Base-by-base conservation (phyloP, 192 early-diverging fungal genomes). In the Podochytrium sp. region DNA sequence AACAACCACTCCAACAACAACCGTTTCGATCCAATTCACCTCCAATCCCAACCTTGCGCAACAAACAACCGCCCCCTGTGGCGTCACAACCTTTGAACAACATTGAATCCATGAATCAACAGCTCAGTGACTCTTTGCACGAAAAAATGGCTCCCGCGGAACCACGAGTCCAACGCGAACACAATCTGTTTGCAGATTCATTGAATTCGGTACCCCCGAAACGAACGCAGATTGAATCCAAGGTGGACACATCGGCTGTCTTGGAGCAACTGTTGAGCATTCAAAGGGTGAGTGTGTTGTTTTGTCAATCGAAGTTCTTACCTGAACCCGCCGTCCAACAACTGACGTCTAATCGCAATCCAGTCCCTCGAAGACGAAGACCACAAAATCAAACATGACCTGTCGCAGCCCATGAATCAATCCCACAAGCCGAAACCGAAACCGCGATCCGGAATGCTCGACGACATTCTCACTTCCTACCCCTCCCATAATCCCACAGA, bases 1-100 rank as follows among this genome's bases (percentile, higher is more conserved):
- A n/a, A n/a, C n/a, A n/a, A n/a, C n/a, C n/a, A n/a, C n/a, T n/a
- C n/a, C n/a, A n/a, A n/a, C n/a, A n/a, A n/a, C n/a, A n/a, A n/a
- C n/a, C n/a, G n/a, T 71, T 71, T 34, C 55, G 69, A 18, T 71
- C 69, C 20, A 71, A 60, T 29, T 71, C 69, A 27, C 69, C 69
- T 23, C 69, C 69, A 27, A 63, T 71, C 10, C 69, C 69, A 35
- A 71, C 69, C 62, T 32, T 71, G 14, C 69, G 60, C 6, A 18
- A 20, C 20, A 71, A 71, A 7, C 6, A 49, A 12, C 52, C 52
- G 16, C 52, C 52, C 52, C 52, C 52, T 10, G 25, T 25, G 7
- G 7, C n/a, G n/a, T n/a, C n/a, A n/a, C n/a, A n/a, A n/a, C n/a
- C 52, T 25, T 55, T 55, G 25, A 55, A 55, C 25, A n/a, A n/a